Evolutionary conservation across 23 red algal species (phyloP), one percentile per base, ranked within the genome.

Genomic region (Agarophyton chilense): DNA sequence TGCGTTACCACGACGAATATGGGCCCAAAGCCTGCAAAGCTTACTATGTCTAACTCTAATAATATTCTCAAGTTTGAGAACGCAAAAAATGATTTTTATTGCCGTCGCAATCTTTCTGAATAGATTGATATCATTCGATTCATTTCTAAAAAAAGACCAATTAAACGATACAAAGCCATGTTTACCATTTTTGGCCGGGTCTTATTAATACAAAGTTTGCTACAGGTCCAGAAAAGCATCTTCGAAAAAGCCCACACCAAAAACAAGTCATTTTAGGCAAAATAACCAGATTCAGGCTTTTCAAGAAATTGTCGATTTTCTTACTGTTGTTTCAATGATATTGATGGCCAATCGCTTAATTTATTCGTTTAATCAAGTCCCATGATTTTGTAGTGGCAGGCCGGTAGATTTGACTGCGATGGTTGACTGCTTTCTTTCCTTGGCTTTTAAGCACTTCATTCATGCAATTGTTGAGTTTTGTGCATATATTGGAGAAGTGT

Each of bases 311-410:
- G 62, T 86, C 24, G 29, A 53, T 8, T 40, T 86, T 18, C 8
- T 86, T 18, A 61, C 57, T 9, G 57, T 72, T 18, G 62, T 71
- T 72, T 40, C 81, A 33, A 57, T 61, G 0, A 86, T 73, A 25
- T 14, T 35, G 24, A 49, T 86, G 4, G 81, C 72, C 17, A 86
- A 53, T 50, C 54, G 81, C 25, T 26, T 86, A 18, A 71, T 72
- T 52, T 71, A 57, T 71, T 86, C 81, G 16, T 86, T n/a, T n/a
- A n/a, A n/a, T n/a, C n/a, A n/a, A n/a, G n/a, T n/a, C n/a, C n/a
- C n/a, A n/a, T n/a, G n/a, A 28, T 72, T 24, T 40, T 29, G 1
- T 29, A 13, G 60, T 35, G 24, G 47, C 14, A 25, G 31, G 11
- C 29, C 64, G n/a, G 57, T 71, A 61, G 65, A 86, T 11, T 32